Conservation (phyloP, 306 rosid genomes). For the Albizia julibrissin region DNA sequence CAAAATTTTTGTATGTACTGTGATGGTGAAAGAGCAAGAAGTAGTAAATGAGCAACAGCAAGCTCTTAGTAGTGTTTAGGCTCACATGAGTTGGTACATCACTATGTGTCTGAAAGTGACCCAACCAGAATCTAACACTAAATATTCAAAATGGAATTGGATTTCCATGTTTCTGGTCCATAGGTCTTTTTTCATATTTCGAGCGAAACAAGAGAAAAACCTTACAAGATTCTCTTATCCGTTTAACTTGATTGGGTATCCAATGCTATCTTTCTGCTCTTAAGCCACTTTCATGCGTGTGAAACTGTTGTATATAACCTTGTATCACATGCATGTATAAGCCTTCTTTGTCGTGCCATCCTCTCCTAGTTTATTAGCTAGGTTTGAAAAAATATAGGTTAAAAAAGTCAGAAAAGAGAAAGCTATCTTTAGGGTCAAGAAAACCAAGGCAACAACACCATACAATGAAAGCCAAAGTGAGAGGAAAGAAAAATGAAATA, state of each 20-base stretch:
- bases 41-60: neutral
- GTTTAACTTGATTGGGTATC: slow-evolving; percentile 2
- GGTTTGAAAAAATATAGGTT: neutral
- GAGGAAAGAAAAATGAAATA: neutral
- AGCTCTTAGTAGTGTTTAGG: neutral
- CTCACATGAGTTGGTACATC: slow-evolving; percentile 5
- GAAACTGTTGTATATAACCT: neutral
- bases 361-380: neutral
- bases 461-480: neutral
- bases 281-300: neutral
- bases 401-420: neutral
- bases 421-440: neutral
- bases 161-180: slow-evolving; percentile 5
- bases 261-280: slow-evolving; percentile 8
- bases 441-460: neutral
- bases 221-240: neutral
- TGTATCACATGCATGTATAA: neutral
- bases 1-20: neutral
- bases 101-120: neutral
- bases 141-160: slow-evolving; percentile 6
- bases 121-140: slow-evolving; percentile 1
- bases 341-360: neutral
- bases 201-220: neutral
- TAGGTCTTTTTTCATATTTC: neutral
- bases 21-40: slow-evolving; percentile 1